phyloP scores from a whole-genome alignment of 306 rosid genomes.

The Malus sieversii region DNA sequence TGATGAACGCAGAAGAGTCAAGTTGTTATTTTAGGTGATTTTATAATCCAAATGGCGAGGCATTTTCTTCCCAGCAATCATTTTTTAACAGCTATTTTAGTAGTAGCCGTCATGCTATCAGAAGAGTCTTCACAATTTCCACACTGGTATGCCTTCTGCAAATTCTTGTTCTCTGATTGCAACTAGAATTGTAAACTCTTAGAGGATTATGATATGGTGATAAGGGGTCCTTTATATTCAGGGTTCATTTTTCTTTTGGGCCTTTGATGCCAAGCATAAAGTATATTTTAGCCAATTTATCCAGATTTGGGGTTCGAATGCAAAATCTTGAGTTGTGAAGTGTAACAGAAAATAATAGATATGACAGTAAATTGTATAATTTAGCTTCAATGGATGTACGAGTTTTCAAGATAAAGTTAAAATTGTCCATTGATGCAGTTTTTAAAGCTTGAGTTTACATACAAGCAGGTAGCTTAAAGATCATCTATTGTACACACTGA shows the following conservation, averaged over 20 bases:
- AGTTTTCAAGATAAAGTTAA: not conserved
- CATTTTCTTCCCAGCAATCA: too few species aligned
- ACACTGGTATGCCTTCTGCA: not conserved
- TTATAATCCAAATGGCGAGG: not conserved
- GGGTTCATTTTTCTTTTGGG: not conserved
- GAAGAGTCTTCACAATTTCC: not conserved
- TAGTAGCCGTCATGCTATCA: not conserved
- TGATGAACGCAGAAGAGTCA: slow-evolving; percentile 8
- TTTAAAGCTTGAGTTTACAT: not conserved
- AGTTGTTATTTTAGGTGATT: not conserved
- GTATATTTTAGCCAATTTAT: not conserved
- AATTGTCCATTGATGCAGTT: not conserved
- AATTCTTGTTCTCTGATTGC: not conserved
- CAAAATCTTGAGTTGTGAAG: slow-evolving; percentile 1
- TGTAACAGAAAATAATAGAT: not conserved
- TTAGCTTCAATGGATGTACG: not conserved
- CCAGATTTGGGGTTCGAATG: not conserved
- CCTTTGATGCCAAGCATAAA: not conserved
- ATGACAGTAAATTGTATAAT: not conserved
- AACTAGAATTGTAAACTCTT: not conserved
- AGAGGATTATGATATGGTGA: not conserved
- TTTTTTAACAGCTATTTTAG: not conserved
- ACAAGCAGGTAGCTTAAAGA: not conserved
- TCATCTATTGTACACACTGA: not conserved
- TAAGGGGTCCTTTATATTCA: not conserved